phyloP scores from a whole-genome alignment of 164 flowering plant species.

The Platanus orientalis region DNA sequence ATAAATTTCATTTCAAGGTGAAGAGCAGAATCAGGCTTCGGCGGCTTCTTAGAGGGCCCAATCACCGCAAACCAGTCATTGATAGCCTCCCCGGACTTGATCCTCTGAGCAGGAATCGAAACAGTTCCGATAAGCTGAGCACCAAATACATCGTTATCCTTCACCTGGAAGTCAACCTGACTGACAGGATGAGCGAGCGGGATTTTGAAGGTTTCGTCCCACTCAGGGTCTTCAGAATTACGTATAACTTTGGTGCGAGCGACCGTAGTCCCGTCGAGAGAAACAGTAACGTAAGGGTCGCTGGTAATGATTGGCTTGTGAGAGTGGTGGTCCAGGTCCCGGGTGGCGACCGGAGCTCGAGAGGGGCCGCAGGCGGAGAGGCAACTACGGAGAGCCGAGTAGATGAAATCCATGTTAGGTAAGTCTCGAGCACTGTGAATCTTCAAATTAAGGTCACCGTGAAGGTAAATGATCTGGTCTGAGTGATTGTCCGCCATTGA shows the following conservation, averaged over 20 bases:
- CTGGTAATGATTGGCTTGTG: constrained; percentile 52
- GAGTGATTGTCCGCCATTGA: neutral
- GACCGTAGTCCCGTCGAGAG: constrained; percentile 57
- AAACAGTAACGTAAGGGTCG: constrained; percentile 74
- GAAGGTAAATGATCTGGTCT: constrained; percentile 15
- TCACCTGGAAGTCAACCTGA: constrained; percentile 56
- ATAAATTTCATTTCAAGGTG: constrained; percentile 42
- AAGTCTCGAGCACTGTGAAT: constrained; percentile 18
- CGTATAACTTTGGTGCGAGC: constrained; percentile 64
- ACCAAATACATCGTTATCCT: constrained; percentile 76
- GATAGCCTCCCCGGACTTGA: constrained; percentile 41
- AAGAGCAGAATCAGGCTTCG: constrained; percentile 42
- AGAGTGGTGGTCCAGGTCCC: constrained; percentile 10
- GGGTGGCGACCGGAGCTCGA: constrained; percentile 5
- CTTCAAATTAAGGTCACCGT: constrained; percentile 27
- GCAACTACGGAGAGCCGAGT: constrained; percentile 26
- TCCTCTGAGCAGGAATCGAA: constrained; percentile 31
- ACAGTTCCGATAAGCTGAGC: constrained; percentile 61
- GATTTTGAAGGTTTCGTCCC: constrained; percentile 54
- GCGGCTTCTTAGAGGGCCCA: constrained; percentile 34
- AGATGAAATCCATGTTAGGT: constrained; percentile 32
- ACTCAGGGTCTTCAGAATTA: constrained; percentile 53
- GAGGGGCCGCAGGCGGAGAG: constrained; percentile 26
- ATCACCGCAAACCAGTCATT: constrained; percentile 46
- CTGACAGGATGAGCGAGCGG: constrained; percentile 56